Conservation (phyloP, 106 monocot genomes). For the Phalaenopsis aphrodite region DNA sequence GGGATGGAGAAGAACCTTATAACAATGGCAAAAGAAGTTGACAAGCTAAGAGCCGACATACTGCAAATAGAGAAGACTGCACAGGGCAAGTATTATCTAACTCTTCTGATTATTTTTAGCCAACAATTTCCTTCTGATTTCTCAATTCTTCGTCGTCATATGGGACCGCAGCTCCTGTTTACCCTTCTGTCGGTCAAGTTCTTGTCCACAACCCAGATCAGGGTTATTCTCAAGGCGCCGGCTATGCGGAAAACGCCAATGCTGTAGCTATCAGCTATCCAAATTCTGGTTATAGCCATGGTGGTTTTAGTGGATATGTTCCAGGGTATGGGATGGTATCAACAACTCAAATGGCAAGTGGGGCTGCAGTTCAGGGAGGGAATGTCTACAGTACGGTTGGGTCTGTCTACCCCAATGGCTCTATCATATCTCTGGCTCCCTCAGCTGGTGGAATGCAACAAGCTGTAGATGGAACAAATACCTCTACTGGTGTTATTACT, state of each 20-base stretch:
- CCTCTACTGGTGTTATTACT: background rate
- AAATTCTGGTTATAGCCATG: slow-evolving; percentile 11
- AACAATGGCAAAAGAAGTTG: slow-evolving; percentile 53
- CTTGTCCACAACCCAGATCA: slow-evolving; percentile 1
- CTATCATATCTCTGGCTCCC: background rate
- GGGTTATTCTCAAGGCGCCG: slow-evolving; percentile 13
- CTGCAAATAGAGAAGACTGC: slow-evolving; percentile 41
- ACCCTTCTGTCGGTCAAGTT: slow-evolving; percentile 17
- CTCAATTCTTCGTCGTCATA: background rate
- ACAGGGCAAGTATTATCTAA: slow-evolving; percentile 19
- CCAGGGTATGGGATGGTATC: slow-evolving; percentile 26
- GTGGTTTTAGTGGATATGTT: slow-evolving; percentile 8
- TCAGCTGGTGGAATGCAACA: background rate
- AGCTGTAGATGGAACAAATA: background rate
- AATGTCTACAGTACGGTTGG: slow-evolving; percentile 1
- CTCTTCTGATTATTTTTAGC: background rate
- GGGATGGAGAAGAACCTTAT: slow-evolving; percentile 68
- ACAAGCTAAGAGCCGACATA: slow-evolving; percentile 64
- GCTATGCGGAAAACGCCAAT: slow-evolving; percentile 12
- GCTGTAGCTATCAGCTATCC: slow-evolving; percentile 6
- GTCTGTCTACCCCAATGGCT: slow-evolving; percentile 18
- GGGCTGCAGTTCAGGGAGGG: slow-evolving; percentile 4
- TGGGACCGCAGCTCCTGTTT: slow-evolving; percentile 10
- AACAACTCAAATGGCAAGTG: slow-evolving; percentile 4
- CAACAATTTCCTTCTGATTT: background rate